Evolutionary conservation across 768 basidiomycete species (phyloP).

Genomic region (Podaxis sp.): DNA sequence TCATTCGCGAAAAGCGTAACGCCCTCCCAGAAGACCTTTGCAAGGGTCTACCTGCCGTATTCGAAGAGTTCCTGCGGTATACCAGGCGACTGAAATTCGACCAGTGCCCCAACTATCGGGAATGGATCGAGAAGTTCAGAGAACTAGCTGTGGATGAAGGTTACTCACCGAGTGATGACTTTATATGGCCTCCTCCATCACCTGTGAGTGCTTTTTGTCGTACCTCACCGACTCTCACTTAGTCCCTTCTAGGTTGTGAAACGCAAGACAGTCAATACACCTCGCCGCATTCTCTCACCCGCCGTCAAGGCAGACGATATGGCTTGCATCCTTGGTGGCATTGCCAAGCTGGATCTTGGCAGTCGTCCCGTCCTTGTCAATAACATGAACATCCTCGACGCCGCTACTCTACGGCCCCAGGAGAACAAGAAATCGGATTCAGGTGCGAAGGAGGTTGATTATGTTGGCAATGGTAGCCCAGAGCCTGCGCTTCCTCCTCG

Average conservation of each 20-base stretch:
- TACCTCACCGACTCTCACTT: constrained; percentile 12
- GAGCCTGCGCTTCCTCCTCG: constrained; percentile 28
- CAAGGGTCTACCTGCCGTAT: constrained; percentile 64
- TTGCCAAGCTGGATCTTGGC: constrained; percentile 60
- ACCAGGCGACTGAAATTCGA: constrained; percentile 67
- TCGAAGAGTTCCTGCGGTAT: constrained; percentile 77
- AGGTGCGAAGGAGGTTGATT: constrained; percentile 36
- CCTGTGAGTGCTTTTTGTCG: constrained; percentile 23
- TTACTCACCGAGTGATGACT: constrained; percentile 55
- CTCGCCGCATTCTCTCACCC: constrained; percentile 35
- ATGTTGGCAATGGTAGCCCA: constrained; percentile 43
- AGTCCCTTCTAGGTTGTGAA: constrained; percentile 18
- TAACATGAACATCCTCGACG: constrained; percentile 46
- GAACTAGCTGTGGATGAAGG: constrained; percentile 62
- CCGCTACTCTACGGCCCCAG: constrained; percentile 30
- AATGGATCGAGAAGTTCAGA: constrained; percentile 66
- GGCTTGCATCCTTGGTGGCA: constrained; percentile 55
- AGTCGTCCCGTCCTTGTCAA: constrained; percentile 51
- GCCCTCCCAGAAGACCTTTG: constrained; percentile 69
- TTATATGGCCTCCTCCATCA: constrained; percentile 73
- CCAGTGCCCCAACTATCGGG: constrained; percentile 66
- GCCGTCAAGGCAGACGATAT: constrained; percentile 42
- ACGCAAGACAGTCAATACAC: constrained; percentile 35
- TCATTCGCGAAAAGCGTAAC: constrained; percentile 64
- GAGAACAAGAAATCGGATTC: constrained; percentile 23